Evolutionary conservation across 2,329 filamentous ascomycete genomes (phyloP).

Genomic region (Neocucurbitaria cava): DNA sequence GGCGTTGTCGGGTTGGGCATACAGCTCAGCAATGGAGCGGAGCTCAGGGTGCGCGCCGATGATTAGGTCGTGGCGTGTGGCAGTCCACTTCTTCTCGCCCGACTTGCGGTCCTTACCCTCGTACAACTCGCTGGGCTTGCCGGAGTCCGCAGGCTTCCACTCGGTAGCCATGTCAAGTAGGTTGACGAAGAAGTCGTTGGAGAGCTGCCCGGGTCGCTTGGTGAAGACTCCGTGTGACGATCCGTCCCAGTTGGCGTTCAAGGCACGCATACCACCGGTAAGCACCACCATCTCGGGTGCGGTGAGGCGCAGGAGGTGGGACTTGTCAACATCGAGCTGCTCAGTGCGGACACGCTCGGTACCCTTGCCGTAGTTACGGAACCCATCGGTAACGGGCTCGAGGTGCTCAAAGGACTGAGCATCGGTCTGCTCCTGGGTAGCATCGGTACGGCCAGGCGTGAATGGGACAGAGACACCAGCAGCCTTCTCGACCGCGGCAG

Average conservation of each 20-base stretch:
- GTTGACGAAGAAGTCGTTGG: constrained; percentile 85
- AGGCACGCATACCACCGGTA: constrained; percentile 73
- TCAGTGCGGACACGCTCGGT: constrained; percentile 68
- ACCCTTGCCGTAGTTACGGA: constrained; percentile 78
- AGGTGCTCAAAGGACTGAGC: constrained; percentile 68
- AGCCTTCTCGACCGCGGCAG: constrained; percentile 75
- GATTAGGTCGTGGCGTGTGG: constrained; percentile 71
- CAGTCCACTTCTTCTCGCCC: constrained; percentile 72
- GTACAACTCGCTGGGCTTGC: constrained; percentile 60
- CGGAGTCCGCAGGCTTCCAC: constrained; percentile 65
- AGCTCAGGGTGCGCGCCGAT: constrained; percentile 79
- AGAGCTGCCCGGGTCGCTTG: constrained; percentile 69
- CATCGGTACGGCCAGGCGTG: constrained; percentile 74
- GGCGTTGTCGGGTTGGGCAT: constrained; percentile 65
- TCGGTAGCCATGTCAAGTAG: constrained; percentile 70
- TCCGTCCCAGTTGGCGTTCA: constrained; percentile 75
- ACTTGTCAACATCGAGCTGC: constrained; percentile 74
- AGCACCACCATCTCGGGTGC: constrained; percentile 75
- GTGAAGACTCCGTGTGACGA: constrained; percentile 74
- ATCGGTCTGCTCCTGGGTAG: constrained; percentile 75
- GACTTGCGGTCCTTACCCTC: constrained; percentile 71
- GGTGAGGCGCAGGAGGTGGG: constrained; percentile 72
- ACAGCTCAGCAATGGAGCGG: constrained; percentile 73
- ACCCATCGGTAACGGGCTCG: constrained; percentile 74
- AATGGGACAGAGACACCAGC: constrained; percentile 72